Conservation (phyloP, 2,329 filamentous ascomycete genomes). For the Diplocarpon rosae region DNA sequence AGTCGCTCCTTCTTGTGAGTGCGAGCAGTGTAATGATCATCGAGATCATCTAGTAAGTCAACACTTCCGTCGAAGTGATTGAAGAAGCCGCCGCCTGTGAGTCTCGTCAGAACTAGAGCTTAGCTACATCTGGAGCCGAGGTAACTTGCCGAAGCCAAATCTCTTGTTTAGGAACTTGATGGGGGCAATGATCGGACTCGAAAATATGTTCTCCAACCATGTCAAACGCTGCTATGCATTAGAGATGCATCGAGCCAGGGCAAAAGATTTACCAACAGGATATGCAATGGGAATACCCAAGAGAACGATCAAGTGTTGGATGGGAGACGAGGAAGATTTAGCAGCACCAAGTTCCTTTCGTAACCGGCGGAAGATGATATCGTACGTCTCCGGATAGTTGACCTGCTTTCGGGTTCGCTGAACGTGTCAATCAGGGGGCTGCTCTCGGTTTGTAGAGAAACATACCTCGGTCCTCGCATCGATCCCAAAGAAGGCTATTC, state of each 20-base stretch:
- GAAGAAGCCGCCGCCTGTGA: constrained; percentile 68
- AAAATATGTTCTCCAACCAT: constrained; percentile 92
- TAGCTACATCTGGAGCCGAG: not conserved
- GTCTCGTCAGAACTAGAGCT: not conserved
- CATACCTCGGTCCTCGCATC: constrained; percentile 74
- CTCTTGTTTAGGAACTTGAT: constrained; percentile 84
- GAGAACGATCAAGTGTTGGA: constrained; percentile 79
- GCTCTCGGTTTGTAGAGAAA: constrained; percentile 29
- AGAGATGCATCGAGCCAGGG: not conserved
- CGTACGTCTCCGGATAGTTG: constrained; percentile 88
- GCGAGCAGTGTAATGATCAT: constrained; percentile 90
- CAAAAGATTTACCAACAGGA: constrained; percentile 43
- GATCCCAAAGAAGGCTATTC: constrained; percentile 75
- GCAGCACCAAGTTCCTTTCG: constrained; percentile 61
- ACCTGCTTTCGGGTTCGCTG: constrained; percentile 79
- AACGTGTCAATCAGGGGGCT: not conserved
- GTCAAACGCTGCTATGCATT: constrained; percentile 56
- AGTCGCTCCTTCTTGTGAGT: constrained; percentile 86
- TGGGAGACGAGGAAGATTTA: constrained; percentile 58
- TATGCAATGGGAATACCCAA: constrained; percentile 82
- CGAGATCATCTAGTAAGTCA: constrained; percentile 82
- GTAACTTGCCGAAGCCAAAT: constrained; percentile 56
- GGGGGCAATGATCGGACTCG: constrained; percentile 75
- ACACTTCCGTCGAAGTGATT: constrained; percentile 92
- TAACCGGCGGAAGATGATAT: constrained; percentile 68